These are phyloP conservation scores for Malassezia slooffiae DNA, from an alignment of 1,284 basidiomycete species.

Conservation along the genomic window DNA sequence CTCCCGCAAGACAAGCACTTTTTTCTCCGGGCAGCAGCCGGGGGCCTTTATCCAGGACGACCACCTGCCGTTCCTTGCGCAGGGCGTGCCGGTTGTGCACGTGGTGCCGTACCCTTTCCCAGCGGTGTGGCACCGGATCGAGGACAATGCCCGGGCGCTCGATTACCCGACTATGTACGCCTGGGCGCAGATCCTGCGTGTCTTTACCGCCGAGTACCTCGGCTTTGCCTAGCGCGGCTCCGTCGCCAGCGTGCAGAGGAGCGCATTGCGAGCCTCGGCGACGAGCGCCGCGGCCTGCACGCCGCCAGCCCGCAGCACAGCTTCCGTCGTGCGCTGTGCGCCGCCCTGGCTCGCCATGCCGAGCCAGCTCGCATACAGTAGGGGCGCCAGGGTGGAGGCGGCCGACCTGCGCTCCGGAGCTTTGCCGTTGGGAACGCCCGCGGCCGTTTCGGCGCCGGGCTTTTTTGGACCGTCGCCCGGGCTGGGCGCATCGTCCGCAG, in stretches of 20 bases:
- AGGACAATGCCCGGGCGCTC: constrained; percentile 81
- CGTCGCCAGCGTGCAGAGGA: constrained; percentile 1
- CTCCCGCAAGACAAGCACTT: constrained; percentile 7
- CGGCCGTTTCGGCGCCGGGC: too few species aligned
- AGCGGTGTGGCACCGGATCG: constrained; percentile 72
- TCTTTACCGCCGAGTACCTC: constrained; percentile 84
- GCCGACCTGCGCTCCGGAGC: too few species aligned
- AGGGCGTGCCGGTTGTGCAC: constrained; percentile 80
- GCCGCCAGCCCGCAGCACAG: neutral
- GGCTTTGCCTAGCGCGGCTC: constrained; percentile 56
- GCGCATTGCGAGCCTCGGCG: neutral
- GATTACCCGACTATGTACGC: constrained; percentile 70
- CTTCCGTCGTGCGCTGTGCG: neutral
- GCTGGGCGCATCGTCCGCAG: too few species aligned
- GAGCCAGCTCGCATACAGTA: constrained; percentile 10
- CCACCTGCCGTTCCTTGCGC: constrained; percentile 75
- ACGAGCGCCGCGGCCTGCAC: neutral
- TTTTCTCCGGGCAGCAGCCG: constrained; percentile 22
- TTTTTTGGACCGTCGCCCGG: too few species aligned
- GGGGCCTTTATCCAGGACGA: constrained; percentile 77
- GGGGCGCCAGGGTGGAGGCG: too few species aligned
- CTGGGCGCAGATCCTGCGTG: constrained; percentile 73
- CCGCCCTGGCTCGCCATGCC: neutral
- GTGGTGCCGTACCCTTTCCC: constrained; percentile 85
- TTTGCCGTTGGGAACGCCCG: too few species aligned